Base-by-base conservation (phyloP, 176 grass and related monocot species). In the Microstegium vimineum region DNA sequence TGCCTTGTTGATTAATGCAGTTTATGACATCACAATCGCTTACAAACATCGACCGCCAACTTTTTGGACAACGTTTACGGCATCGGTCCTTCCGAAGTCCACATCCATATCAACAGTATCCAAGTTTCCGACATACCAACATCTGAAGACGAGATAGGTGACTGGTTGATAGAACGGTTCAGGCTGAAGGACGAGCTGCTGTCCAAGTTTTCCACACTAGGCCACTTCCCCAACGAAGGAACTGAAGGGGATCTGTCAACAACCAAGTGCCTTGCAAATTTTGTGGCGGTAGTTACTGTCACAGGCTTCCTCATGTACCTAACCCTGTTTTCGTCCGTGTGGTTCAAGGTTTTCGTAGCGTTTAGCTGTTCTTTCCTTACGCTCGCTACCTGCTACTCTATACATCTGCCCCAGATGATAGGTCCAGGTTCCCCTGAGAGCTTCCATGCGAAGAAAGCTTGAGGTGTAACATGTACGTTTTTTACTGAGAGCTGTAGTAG, bases 301-400 rank as follows among this genome's bases (percentile, higher is more conserved):
- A 95, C 90, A 8, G 34, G n/a, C 66, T 15, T 93, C 15, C 75
- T 94, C 47, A 59, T 76, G 34, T 93, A 95, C 75, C 41, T 98
- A 5, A 95, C 86, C 8, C 54, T 94, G 36, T 91, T 91, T 54
- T 91, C 81, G 7, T 94, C 90, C 51, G 18, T 88, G 51, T 88
- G 84, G 89, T 93, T 98, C 87, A 98, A 91, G 79, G 27, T 98
- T 70, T 98, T 90, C n/a, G n/a, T n/a, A n/a, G n/a, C n/a, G n/a
- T n/a, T n/a, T n/a, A n/a, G n/a, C n/a, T n/a, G n/a, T n/a, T n/a
- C n/a, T n/a, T n/a, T n/a, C n/a, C n/a, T n/a, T n/a, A n/a, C n/a
- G n/a, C n/a, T n/a, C n/a, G n/a, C n/a, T n/a, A n/a, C n/a, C n/a
- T n/a, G n/a, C n/a, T n/a, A n/a, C n/a, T n/a, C n/a, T n/a, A n/a